Evolutionary conservation across 2,329 filamentous ascomycete genomes (phyloP).

Genomic region (Alternaria viburni): DNA sequence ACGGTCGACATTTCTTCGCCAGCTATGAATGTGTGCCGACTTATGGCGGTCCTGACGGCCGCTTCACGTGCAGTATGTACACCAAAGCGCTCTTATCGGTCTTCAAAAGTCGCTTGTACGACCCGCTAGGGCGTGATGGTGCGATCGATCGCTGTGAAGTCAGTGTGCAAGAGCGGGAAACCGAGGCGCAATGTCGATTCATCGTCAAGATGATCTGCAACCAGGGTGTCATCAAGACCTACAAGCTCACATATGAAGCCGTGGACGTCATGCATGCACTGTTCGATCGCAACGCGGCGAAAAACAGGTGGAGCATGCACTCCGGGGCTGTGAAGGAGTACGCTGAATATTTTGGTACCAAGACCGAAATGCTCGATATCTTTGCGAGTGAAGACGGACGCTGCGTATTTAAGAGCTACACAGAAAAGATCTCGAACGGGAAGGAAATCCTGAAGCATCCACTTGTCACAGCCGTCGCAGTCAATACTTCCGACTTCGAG

Average conservation of each 20-base stretch:
- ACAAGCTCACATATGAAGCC: constrained; percentile 76
- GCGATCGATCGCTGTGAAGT: constrained; percentile 78
- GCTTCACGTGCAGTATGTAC: constrained; percentile 77
- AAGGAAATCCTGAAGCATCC: constrained; percentile 80
- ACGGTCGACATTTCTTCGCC: constrained; percentile 73
- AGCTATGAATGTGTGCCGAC: constrained; percentile 68
- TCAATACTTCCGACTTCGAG: constrained; percentile 78
- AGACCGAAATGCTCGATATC: constrained; percentile 81
- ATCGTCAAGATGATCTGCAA: constrained; percentile 76
- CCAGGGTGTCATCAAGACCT: constrained; percentile 79
- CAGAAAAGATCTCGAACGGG: constrained; percentile 76
- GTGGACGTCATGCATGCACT: constrained; percentile 77
- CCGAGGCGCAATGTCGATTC: constrained; percentile 72
- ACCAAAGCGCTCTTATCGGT: constrained; percentile 73
- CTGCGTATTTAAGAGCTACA: constrained; percentile 80
- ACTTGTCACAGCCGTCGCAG: constrained; percentile 77
- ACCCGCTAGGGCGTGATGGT: constrained; percentile 70
- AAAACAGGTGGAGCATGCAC: constrained; percentile 75
- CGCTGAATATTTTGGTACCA: constrained; percentile 80
- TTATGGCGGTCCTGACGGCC: constrained; percentile 46
- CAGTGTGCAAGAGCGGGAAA: constrained; percentile 72
- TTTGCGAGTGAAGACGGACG: constrained; percentile 69
- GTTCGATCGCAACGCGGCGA: constrained; percentile 70
- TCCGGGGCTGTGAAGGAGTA: constrained; percentile 74
- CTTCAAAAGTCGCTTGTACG: constrained; percentile 71